Evolutionary conservation across 2,329 filamentous ascomycete genomes (phyloP).

Genomic region (Magnaporthales sp.): DNA sequence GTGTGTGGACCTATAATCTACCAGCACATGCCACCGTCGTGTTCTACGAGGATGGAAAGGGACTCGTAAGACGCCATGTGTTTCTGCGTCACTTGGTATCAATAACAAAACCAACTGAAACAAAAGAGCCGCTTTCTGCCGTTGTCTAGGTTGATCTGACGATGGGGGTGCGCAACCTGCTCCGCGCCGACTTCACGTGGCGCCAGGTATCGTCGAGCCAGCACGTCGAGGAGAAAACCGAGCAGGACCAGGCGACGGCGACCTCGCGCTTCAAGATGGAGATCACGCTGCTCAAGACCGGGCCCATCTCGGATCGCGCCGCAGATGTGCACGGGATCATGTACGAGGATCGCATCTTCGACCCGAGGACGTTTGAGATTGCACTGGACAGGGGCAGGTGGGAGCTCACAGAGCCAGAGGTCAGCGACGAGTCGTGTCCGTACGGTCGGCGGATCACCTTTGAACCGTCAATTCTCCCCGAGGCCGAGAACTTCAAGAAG

Average conservation of each 20-base stretch:
- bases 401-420: background rate
- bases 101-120: background rate
- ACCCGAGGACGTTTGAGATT: background rate
- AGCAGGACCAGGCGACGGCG: background rate
- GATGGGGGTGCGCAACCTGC: background rate
- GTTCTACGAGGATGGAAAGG: background rate
- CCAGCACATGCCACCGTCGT: background rate
- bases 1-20: background rate
- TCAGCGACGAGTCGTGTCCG: background rate
- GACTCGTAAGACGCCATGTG: background rate
- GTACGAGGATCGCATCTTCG: background rate
- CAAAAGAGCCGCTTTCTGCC: background rate
- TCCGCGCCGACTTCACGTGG: background rate
- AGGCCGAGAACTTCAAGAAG: background rate
- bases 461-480: background rate
- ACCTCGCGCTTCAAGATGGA: background rate
- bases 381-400: background rate
- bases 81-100: too few relatives aligned
- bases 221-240: background rate
- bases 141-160: background rate
- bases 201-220: background rate
- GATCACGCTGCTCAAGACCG: background rate
- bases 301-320: too few relatives aligned
- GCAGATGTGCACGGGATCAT: background rate
- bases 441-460: background rate